Base-by-base conservation (phyloP, 2,329 filamentous ascomycete genomes). In the Aspergillus sojae region DNA sequence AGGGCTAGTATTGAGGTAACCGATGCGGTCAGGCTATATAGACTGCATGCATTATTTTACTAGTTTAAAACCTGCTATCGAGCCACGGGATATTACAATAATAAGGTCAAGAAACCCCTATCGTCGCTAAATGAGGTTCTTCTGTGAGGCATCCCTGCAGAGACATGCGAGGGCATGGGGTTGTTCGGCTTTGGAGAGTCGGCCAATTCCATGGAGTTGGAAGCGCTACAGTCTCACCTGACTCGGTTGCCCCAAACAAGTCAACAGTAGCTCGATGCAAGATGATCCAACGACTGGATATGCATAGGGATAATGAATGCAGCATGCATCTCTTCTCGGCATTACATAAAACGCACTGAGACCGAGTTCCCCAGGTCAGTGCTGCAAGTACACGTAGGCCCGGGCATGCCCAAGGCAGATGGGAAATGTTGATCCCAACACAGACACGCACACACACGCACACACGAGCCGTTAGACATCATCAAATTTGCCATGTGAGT, bases 401-500 rank as follows among this genome's bases (percentile, higher is more conserved):
- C 36, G 23, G 39, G 48, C 30, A 54, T 54, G 48, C n/a, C 39
- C 48, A 23, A 60, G 32, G 23, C 19, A 54, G 58, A 34, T 30
- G 58, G 46, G 16, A 19, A 53, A 60, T 60, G 46, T n/a, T 50
- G 58, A 53, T 21, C 50, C 6, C 39, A 41, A 41, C 19, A 19
- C 16, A 41, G 39, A 41, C 19, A 41, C 39, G 19, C 36, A 41
- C 36, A 16, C 12, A 39, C 36, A 19, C 36, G 16, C 41, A 21
- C 34, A 55, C 58, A 55, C 48, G 30, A 50, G 46, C 48, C 16
- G 28, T 60, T 56, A 43, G 56, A 23, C 14, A 19, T 54, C 58
- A 21, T 34, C 34, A 19, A 57, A 4, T 23, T 32, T 57, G 60
- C 55, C 54, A 58, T 62, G 55, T 62, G 53, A 62, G 56, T 58